Evolutionary conservation across 805 yeast species (phyloP).

Genomic region (Barnettozyma salicaria): DNA sequence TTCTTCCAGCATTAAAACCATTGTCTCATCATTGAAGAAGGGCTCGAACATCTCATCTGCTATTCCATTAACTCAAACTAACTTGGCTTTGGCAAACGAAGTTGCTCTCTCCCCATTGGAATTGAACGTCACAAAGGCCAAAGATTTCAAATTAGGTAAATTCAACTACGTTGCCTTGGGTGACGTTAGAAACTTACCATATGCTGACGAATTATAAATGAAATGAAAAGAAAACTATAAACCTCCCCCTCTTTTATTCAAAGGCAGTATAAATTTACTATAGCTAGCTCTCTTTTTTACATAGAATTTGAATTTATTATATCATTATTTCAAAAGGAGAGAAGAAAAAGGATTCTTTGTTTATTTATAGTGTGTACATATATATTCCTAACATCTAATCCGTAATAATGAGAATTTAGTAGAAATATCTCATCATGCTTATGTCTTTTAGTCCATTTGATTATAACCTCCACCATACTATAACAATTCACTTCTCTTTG

Average conservation of each 20-base stretch:
- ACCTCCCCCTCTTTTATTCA: not conserved
- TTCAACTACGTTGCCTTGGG: conserved; percentile 89
- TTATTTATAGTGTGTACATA: conserved; percentile 9
- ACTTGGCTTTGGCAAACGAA: conserved; percentile 38
- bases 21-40: conserved; percentile 45
- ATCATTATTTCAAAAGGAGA: conserved; percentile 5
- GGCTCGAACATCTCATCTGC: conserved; percentile 57
- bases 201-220: conserved; percentile 74
- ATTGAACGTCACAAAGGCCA: conserved; percentile 34
- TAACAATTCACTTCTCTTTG: too few species aligned
- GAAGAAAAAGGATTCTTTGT: conserved; percentile 5
- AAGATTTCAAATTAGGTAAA: conserved; percentile 45
- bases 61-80: conserved; percentile 44
- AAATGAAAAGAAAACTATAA: conserved; percentile 2
- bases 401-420: not conserved
- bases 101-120: conserved; percentile 30
- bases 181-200: conserved; percentile 80
- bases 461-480: not conserved
- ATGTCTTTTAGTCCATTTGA: not conserved
- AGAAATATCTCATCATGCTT: too few species aligned
- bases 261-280: too few species aligned
- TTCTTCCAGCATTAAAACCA: conserved; percentile 52
- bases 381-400: conserved; percentile 6
- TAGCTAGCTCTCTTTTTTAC: too few species aligned
- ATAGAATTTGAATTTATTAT: not conserved